Percentiles rank a stretch among this genome's conserved stretches.
These are phyloP conservation scores for Ulmus americana DNA, from an alignment of 331 rosid genomes.

Conservation along the genomic window DNA sequence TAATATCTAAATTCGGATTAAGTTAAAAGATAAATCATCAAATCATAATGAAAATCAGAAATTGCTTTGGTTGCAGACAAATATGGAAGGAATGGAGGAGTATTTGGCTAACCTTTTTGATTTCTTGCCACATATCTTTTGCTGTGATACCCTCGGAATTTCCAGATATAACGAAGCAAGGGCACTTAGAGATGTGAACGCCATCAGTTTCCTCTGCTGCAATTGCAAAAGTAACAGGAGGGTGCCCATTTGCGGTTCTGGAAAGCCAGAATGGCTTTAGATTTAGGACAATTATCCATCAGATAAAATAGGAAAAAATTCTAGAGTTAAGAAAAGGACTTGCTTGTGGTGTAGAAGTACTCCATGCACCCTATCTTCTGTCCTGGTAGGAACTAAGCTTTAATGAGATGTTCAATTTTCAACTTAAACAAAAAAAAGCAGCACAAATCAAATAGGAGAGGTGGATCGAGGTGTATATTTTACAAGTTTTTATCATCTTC, in stretches of 20 bases:
- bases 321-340: slow-evolving; percentile 1
- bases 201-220: slow-evolving; percentile 21
- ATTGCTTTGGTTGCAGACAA: background rate
- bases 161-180: slow-evolving; percentile 12
- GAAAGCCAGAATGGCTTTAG: background rate
- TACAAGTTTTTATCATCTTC: background rate
- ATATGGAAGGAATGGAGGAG: background rate
- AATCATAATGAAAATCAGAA: too few species aligned
- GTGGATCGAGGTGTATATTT: background rate
- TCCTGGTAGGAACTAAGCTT: slow-evolving; percentile 6
- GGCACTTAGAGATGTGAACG: slow-evolving; percentile 15
- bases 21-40: too few species aligned
- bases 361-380: slow-evolving; percentile 13
- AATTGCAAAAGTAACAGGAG: slow-evolving; percentile 17
- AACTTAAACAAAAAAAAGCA: background rate
- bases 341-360: slow-evolving; percentile 23
- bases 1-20: too few species aligned
- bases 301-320: background rate
- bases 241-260: slow-evolving; percentile 19
- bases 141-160: slow-evolving; percentile 14
- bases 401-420: background rate
- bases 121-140: slow-evolving; percentile 19
- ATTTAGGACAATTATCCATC: background rate
- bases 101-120: slow-evolving; percentile 11
- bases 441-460: background rate